Evolutionary conservation across 2,329 filamentous ascomycete genomes (phyloP), one percentile per base, ranked within the genome.

Genomic region (Mycosphaerella sp.): DNA sequence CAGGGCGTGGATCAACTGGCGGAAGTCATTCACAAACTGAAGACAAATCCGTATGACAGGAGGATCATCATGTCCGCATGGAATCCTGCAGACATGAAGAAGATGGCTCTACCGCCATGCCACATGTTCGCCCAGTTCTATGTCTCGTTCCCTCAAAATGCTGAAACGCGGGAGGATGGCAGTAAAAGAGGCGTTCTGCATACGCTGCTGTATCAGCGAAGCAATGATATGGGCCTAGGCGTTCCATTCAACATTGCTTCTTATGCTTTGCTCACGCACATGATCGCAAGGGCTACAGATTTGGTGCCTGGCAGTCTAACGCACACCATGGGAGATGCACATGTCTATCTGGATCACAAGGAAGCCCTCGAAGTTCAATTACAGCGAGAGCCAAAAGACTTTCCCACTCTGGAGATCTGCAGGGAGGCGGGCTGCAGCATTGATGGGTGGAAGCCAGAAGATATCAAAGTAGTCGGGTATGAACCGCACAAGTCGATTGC

Each of bases 101-200:
- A 86, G 69, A 96, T 96, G 92, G 92, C 89, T 1, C 76, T 96
- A 31, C 91, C 92, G 59, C 92, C 92, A 1, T 96, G 91, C 69
- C 92, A 96, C 73, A 95, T 96, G 89, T 95, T 96, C 75, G 91
- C 91, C 4, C 92, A 96, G 68, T 96, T 96, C 67, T 95, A 95
- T 69, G 89, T 95, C 14, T 87, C 84, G 0, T 95, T 83, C 69
- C 87, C 86, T 9, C 45, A 62, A 5, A 57, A 61, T 23, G 58
- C 67, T 6, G 61, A 59, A 0, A 58, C 51, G 4, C 60, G 64
- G 45, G 58, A 58, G 14, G 65, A 70, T 49, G 68, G 69, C 6
- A 62, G 55, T 4, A 67, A 67, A 50, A 80, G 81, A 66, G 91
- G 89, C 2, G 82, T 85, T 44, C 75, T 98, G 17, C 86, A 93